Evolutionary conservation across 2,329 filamentous ascomycete species (phyloP).

Genomic region (Phyllosticta citribraziliensis): DNA sequence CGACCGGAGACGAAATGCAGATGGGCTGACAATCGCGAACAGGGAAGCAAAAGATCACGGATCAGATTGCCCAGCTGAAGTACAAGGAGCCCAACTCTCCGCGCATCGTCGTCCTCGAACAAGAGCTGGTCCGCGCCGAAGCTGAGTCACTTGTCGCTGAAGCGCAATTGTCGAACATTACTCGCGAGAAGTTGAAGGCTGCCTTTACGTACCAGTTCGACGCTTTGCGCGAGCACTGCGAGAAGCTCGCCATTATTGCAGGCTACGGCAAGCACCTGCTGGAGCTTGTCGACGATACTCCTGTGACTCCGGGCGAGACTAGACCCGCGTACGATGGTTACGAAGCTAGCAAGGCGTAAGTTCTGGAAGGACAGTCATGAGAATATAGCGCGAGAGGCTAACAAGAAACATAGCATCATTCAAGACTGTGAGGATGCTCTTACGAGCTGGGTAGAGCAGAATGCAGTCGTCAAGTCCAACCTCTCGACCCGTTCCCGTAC

Average conservation of each 20-base stretch:
- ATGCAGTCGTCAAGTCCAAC: constrained; percentile 78
- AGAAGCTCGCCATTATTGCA: constrained; percentile 96
- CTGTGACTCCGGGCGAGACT: constrained; percentile 94
- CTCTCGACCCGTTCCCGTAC: constrained; percentile 81
- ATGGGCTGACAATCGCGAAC: neutral
- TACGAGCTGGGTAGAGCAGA: constrained; percentile 91
- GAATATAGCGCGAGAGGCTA: constrained; percentile 10
- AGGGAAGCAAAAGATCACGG: constrained; percentile 99
- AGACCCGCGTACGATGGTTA: constrained; percentile 95
- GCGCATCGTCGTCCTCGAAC: constrained; percentile 94
- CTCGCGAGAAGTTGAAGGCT: constrained; percentile 97
- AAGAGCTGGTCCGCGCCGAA: constrained; percentile 95
- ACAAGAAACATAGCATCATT: constrained; percentile 57
- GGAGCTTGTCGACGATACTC: constrained; percentile 90
- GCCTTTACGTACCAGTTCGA: constrained; percentile 98
- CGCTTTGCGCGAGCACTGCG: constrained; percentile 90
- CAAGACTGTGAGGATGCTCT: constrained; percentile 97
- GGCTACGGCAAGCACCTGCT: constrained; percentile 98
- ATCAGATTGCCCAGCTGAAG: constrained; percentile 96
- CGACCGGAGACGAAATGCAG: neutral
- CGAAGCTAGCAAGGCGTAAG: constrained; percentile 81
- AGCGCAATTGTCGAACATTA: constrained; percentile 97
- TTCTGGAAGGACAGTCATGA: constrained; percentile 8
- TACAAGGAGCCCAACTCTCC: constrained; percentile 99
- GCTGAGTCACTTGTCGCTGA: constrained; percentile 98